These are phyloP conservation scores for Tagetes erecta DNA, from an alignment of 129 eudicot genomes.

Conservation along the genomic window DNA sequence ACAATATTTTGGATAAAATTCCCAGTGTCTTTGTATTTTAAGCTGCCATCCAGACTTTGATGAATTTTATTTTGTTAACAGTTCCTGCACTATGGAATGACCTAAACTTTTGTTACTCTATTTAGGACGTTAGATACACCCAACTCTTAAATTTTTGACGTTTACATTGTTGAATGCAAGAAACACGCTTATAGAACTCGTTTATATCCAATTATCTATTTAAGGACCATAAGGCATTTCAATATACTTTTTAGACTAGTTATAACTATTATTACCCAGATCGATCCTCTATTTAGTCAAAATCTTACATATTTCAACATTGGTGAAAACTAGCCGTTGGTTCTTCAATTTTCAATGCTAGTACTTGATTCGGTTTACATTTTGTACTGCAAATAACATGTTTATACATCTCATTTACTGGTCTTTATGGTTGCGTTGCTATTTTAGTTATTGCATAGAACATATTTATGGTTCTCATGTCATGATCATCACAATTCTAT, in stretches of 20 bases:
- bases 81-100: not conserved
- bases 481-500: not conserved
- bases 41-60: too few relatives aligned
- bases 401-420: not conserved
- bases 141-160: not conserved
- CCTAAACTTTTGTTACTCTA: not conserved
- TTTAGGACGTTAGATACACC: not conserved
- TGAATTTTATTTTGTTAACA: too few relatives aligned
- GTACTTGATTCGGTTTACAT: too few relatives aligned
- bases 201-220: too few relatives aligned
- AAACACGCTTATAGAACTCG: too few relatives aligned
- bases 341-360: too few relatives aligned
- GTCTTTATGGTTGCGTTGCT: not conserved
- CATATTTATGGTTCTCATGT: not conserved
- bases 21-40: not conserved
- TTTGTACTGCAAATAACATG: not conserved
- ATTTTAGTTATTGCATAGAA: not conserved
- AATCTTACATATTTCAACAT: too few relatives aligned
- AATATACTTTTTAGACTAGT: too few relatives aligned
- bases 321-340: too few relatives aligned
- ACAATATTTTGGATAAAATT: not conserved
- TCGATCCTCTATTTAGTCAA: too few relatives aligned
- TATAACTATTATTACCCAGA: too few relatives aligned
- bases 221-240: too few relatives aligned
- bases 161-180: not conserved